Conservation (phyloP, 192 early-diverging fungal species). For the Backusella mclennaniae region DNA sequence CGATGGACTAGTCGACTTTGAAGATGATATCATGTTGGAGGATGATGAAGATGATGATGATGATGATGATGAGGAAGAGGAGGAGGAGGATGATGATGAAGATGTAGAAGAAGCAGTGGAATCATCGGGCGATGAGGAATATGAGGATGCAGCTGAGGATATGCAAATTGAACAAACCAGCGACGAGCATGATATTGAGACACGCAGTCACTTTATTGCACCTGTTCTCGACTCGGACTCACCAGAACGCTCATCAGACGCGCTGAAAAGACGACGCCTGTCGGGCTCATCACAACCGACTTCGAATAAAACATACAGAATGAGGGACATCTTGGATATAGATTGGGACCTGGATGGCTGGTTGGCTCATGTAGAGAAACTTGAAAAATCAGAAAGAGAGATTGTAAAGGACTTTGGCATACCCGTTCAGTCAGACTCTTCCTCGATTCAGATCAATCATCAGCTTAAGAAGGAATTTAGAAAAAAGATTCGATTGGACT, state of each 20-base stretch:
- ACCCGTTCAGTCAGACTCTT: neutral
- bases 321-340: slow-evolving; percentile 26
- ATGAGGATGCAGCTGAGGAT: slow-evolving; percentile 3
- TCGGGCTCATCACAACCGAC: slow-evolving; percentile 1
- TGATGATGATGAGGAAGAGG: neutral
- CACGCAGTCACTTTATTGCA: neutral
- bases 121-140: neutral
- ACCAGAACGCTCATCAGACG: neutral
- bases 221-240: neutral
- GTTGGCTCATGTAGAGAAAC: slow-evolving; percentile 17
- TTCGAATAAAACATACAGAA: neutral
- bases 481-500: slow-evolving; percentile 73
- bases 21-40: neutral
- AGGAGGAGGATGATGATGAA: neutral
- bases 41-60: slow-evolving; percentile 9
- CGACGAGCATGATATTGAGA: neutral
- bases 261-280: neutral
- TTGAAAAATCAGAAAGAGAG: slow-evolving; percentile 13
- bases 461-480: slow-evolving; percentile 42
- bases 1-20: neutral
- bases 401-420: slow-evolving; percentile 15
- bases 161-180: neutral
- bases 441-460: neutral
- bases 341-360: slow-evolving; percentile 27
- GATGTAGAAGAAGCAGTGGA: slow-evolving; percentile 10